phyloP scores from a whole-genome alignment of 2,329 filamentous ascomycete species.

The Cadophora sp. region DNA sequence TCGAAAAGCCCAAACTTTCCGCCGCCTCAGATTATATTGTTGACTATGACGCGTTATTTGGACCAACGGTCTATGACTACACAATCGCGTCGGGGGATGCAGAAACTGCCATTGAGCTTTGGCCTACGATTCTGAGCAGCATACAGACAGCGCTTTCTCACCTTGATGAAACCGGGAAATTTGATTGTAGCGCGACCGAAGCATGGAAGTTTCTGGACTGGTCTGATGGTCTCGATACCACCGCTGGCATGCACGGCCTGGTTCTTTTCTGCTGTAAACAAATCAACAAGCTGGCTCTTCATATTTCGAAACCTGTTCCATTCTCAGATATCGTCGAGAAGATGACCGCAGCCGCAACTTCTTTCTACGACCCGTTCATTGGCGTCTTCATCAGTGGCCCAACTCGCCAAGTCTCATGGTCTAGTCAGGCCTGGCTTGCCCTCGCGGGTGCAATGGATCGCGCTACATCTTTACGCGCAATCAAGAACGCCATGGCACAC shows the following conservation, averaged over 20 bases:
- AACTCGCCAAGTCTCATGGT: conserved; percentile 41
- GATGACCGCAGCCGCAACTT: conserved; percentile 36
- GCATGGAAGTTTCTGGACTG: conserved; percentile 47
- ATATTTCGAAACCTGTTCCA: conserved; percentile 37
- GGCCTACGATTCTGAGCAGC: conserved; percentile 44
- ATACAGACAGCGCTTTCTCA: conserved; percentile 40
- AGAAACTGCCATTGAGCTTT: conserved; percentile 41
- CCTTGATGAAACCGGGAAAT: conserved; percentile 36
- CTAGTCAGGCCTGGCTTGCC: conserved; percentile 44
- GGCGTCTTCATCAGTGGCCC: conserved; percentile 42
- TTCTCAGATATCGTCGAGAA: conserved; percentile 32
- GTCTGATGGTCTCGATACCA: conserved; percentile 40
- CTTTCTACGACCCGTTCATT: conserved; percentile 33
- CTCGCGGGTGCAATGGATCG: conserved; percentile 39
- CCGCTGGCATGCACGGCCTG: conserved; percentile 44
- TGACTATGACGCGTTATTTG: conserved; percentile 48
- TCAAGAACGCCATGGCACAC: conserved; percentile 39
- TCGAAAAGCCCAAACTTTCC: conserved; percentile 44
- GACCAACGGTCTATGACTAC: conserved; percentile 45
- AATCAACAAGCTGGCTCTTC: conserved; percentile 39
- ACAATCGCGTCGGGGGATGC: conserved; percentile 43
- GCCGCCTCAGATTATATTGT: conserved; percentile 47
- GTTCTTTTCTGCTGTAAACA: conserved; percentile 43
- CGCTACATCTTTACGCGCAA: conserved; percentile 31
- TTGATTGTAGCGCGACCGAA: conserved; percentile 29